Evolutionary conservation across 2,329 filamentous ascomycete genomes (phyloP), one percentile per base, ranked within the genome.

Genomic region (Helotiales sp.): DNA sequence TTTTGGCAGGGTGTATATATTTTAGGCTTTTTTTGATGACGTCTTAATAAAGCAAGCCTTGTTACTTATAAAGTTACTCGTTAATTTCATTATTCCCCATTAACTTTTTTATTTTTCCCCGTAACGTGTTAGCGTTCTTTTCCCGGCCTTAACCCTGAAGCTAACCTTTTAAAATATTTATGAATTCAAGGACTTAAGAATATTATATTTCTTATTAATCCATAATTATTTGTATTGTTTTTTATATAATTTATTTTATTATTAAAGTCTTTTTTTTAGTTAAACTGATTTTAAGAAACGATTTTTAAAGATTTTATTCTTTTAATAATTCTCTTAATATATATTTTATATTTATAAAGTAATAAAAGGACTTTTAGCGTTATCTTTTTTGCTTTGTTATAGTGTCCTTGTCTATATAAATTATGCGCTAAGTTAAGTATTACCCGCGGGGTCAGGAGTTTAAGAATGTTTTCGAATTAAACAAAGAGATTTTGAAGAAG

Each of bases 141-240:
- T 67, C 54, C 37, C 66, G 55, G 26, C 69, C 71, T 69, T 69
- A 74, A 59, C 40, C 47, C 68, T 63, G 68, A 64, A 73, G 66
- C 70, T 69, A 73, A 55, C 61, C 57, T 49, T 72, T 61, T 50
- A 74, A 64, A 65, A 66, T 60, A 64, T 66, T 65, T 63, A 59
- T 72, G 47, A 70, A 69, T 61, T 72, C 64, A 68, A 62, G 61
- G 45, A 69, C 71, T 67, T 61, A 70, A 63, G 72, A 61, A 69
- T 73, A 61, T 37, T 69, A 59, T 37, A n/a, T 13, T 20, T 62
- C 66, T 49, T 50, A 65, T 11, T 26, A 4, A 34, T 20, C 40
- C 4, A 45, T 24, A 67, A 67, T 70, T 54, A 72, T 66, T 63
- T 47, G 10, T 68, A 74, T 72, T 34, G 69, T 66, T n/a, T 69